phyloP scores from a whole-genome alignment of 805 yeast species.

The Priceomyces carsonii region DNA sequence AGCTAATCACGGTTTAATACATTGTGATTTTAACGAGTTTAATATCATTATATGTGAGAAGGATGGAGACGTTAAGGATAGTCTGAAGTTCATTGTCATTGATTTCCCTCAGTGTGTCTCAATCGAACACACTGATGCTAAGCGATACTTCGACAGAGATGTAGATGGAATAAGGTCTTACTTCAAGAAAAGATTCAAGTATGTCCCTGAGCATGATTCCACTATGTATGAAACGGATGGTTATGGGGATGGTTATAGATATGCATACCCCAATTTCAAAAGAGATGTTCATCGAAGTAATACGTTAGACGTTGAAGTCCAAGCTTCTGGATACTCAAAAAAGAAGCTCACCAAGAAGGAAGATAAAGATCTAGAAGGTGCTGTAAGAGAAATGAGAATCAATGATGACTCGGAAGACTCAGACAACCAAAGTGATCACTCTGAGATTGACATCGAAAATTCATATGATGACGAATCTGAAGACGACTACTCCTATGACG shows the following conservation, averaged over 20 bases:
- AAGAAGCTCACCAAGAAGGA: conserved; percentile 31
- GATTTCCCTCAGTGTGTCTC: conserved; percentile 99
- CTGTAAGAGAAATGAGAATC: conserved; percentile 67
- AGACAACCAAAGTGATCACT: conserved; percentile 24
- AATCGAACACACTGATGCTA: conserved; percentile 87
- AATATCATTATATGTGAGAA: conserved; percentile 82
- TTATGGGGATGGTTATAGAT: conserved; percentile 75
- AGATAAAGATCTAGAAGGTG: conserved; percentile 70
- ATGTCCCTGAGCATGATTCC: conserved; percentile 65
- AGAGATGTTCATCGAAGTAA: conserved; percentile 72
- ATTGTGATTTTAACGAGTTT: conserved; percentile 97
- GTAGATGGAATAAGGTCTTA: conserved; percentile 86
- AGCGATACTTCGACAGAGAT: conserved; percentile 85
- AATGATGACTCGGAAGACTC: conserved; percentile 26
- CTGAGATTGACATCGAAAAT: conserved; percentile 25
- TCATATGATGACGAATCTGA: conserved; percentile 26
- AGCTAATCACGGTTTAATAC: conserved; percentile 88
- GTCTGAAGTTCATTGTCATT: conserved; percentile 80
- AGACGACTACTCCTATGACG: conserved; percentile 39
- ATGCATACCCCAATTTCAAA: conserved; percentile 75
- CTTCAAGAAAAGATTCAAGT: conserved; percentile 75
- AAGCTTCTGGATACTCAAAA: conserved; percentile 82
- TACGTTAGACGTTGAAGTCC: conserved; percentile 79
- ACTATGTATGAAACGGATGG: conserved; percentile 79
- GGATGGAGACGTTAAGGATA: conserved; percentile 48